Evolutionary conservation across 2,329 filamentous ascomycete species (phyloP).

Genomic region (Zasmidium cellare): DNA sequence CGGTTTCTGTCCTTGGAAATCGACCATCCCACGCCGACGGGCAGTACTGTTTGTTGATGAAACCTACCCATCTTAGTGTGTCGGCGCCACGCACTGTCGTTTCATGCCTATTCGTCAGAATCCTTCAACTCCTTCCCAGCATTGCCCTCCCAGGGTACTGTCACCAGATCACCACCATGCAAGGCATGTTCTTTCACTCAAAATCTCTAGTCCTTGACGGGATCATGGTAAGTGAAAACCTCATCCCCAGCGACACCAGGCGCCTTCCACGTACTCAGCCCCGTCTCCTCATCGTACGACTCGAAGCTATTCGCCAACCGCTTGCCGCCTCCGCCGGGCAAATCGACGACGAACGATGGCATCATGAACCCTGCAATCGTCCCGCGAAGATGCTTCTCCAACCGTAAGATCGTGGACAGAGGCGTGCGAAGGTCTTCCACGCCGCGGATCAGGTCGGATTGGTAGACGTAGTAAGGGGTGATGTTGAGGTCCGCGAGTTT

Average conservation of each 20-base stretch:
- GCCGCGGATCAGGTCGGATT: slow-evolving; percentile 62
- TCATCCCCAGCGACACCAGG: slow-evolving; percentile 52
- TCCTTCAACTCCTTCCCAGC: no score
- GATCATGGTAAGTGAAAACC: slow-evolving; percentile 61
- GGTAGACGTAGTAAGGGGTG: slow-evolving; percentile 66
- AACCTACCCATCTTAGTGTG: no score
- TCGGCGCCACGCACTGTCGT: no score
- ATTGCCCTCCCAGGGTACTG: no score
- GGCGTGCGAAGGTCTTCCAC: slow-evolving; percentile 65
- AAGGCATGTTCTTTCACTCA: background rate
- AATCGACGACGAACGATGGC: slow-evolving; percentile 63
- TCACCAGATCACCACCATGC: background rate
- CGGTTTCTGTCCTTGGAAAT: no score
- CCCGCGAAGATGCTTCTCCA: slow-evolving; percentile 60
- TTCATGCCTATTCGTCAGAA: no score
- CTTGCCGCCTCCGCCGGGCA: slow-evolving; percentile 65
- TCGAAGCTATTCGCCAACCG: slow-evolving; percentile 56
- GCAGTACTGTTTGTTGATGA: no score
- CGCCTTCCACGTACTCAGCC: slow-evolving; percentile 57
- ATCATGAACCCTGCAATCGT: slow-evolving; percentile 63
- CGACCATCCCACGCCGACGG: no score
- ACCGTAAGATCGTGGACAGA: slow-evolving; percentile 57
- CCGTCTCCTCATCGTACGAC: slow-evolving; percentile 55
- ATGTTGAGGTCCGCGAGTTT: slow-evolving; percentile 58
- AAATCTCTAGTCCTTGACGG: slow-evolving; percentile 27